phyloP scores from a whole-genome alignment of 176 grass and related monocot species.

The Secale cereale region DNA sequence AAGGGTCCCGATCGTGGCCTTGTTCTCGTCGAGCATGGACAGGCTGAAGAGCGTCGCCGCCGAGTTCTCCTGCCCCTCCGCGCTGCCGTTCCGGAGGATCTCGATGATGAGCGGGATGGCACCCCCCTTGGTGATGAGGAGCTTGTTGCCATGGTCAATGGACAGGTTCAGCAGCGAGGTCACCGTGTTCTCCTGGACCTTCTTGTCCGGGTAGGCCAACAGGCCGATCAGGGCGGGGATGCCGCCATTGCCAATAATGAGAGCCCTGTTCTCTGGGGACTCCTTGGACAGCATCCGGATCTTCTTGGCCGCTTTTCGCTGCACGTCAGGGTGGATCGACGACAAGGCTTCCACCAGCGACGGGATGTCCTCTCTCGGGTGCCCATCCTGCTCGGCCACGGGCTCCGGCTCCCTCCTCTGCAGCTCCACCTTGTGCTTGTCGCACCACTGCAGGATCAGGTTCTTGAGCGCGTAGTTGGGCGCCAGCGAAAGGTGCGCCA shows the following conservation, averaged over 20 bases:
- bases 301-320: slow-evolving; percentile 59
- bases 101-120: slow-evolving; percentile 64
- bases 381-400: slow-evolving; percentile 6
- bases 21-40: slow-evolving; percentile 73
- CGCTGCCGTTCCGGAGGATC: slow-evolving; percentile 52
- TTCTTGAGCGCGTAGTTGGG: slow-evolving; percentile 73
- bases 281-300: slow-evolving; percentile 69
- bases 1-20: slow-evolving; percentile 40
- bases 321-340: slow-evolving; percentile 66
- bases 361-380: slow-evolving; percentile 42
- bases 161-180: slow-evolving; percentile 70
- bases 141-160: slow-evolving; percentile 64
- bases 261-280: slow-evolving; percentile 46
- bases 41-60: slow-evolving; percentile 72
- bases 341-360: slow-evolving; percentile 53
- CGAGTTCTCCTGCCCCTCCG: slow-evolving; percentile 61
- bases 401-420: slow-evolving; percentile 51
- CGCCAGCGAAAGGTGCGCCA: slow-evolving; percentile 52
- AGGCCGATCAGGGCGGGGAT: slow-evolving; percentile 52
- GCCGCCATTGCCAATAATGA: slow-evolving; percentile 43
- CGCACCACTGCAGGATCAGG: slow-evolving; percentile 70
- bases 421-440: slow-evolving; percentile 68
- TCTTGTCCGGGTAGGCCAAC: slow-evolving; percentile 49
- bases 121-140: slow-evolving; percentile 44
- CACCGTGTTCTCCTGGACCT: slow-evolving; percentile 65